Evolutionary conservation across 306 rosid species (phyloP), one percentile per base, ranked within the genome.

Genomic region (Crotalaria pallida): DNA sequence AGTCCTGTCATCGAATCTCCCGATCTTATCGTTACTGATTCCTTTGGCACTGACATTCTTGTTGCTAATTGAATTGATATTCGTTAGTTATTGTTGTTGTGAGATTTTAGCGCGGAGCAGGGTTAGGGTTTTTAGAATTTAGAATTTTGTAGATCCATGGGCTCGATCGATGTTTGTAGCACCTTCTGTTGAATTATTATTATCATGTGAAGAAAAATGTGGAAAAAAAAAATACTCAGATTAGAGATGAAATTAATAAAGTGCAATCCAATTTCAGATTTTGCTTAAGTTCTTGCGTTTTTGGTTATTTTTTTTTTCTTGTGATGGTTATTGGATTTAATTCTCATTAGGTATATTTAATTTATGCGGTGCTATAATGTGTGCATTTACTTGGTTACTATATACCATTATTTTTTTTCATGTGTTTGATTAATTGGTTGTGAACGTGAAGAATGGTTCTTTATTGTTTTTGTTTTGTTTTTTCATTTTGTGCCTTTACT

Each of bases 1-100:
- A 82, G 29, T 72, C 79, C 88, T 1, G 69, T 65, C 0, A 53
- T 79, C 7, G 94, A 82, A 44, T 73, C 84, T 0, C 50, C 85
- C 2, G 97, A 91, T 79, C 86, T 83, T 17, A n/a, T n/a, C n/a
- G 69, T 85, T 0, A 59, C 85, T 4, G 97, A 91, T 34, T 27
- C 80, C 31, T 78, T 86, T 47, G 72, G 77, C 69, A 69, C 58
- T 7, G 96, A 91, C 40, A 63, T 83, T 43, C 56, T 87, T 38
- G 78, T 80, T 17, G 91, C 96, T 15, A 89, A 88, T 63, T 91
- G 76, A 88, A 10, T 29, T 12, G 8, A 41, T 2, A 40, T 40
- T 27, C 51, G n/a, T 47, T 50, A 26, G 7, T 36, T 55, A 6
- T 23, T 52, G 58, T 61, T 58, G 31, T 49, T 78, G 74, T 80